Evolutionary conservation across 2,329 filamentous ascomycete genomes (phyloP), one percentile per base, ranked within the genome.

Genomic region (Westerdykella ornata): DNA sequence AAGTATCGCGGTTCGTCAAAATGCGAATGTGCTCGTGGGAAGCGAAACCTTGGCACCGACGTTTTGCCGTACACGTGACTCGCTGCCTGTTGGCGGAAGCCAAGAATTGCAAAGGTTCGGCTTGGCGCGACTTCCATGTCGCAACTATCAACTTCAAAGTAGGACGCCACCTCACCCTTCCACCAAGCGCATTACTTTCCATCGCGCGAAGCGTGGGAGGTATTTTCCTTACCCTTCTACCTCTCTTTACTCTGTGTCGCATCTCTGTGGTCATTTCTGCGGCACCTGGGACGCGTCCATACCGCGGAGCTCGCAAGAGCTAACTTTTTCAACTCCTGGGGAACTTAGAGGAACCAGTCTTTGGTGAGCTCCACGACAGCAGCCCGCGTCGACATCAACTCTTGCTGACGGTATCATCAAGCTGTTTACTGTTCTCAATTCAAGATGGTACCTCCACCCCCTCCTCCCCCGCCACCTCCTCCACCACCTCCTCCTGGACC

Each of bases 381-480:
- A 5, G 9, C 14, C 31, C 31, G 12, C 15, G 22, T 20, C 37
- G 11, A 18, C 11, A 7, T 9, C 12, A 26, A 26, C 22, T 26
- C 22, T 9, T 17, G n/a, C 32, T 35, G 36, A 29, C 18, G 18
- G 19, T 41, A 14, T 14, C 11, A 19, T 38, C 3, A 12, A 26
- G 32, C 13, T 7, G 16, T 33, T 52, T 29, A 45, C 47, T 46
- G 50, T 55, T 54, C 69, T 33, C 22, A 3, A 34, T 43, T 45
- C 81, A 81, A 13, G 9, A 42, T 43, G 39, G 29, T 40, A 18
- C 37, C 17, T 42, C 56, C 56, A 0, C 54, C 54, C 8, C 57
- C 57, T 13, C 80, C 72, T 74, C 57, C 78, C 71, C 54, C 54
- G 11, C 51, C 51, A 11, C 59, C 54, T 43, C 39, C 36, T 17